A percentile compares a stretch with the other conserved stretches of the same genome.
Conservation (phyloP, 768 basidiomycete species). For the Termitomyces heimii region DNA sequence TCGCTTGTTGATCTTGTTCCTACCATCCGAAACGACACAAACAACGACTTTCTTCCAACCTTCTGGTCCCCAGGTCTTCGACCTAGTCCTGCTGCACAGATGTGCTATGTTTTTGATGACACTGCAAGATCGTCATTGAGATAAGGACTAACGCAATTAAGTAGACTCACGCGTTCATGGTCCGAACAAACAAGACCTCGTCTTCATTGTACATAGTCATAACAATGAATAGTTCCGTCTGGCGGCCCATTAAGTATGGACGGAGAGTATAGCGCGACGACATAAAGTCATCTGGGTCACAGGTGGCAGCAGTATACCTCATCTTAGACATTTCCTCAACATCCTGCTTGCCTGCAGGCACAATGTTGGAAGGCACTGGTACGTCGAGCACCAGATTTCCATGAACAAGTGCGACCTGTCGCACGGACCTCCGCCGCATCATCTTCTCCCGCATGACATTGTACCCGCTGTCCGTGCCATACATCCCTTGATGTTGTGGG, state of each 20-base stretch:
- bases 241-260: conserved; percentile 71
- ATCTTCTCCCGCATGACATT: conserved; percentile 70
- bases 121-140: conserved; percentile 26
- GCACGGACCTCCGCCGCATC: conserved; percentile 74
- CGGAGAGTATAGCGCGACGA: conserved; percentile 69
- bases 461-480: conserved; percentile 48
- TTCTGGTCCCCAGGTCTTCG: conserved; percentile 81
- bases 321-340: conserved; percentile 78
- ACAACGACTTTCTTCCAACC: conserved; percentile 92
- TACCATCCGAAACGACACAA: conserved; percentile 82
- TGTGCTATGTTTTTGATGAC: conserved; percentile 86
- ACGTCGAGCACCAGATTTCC: conserved; percentile 86
- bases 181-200: conserved; percentile 68
- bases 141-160: neutral
- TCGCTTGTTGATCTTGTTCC: conserved; percentile 82
- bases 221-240: conserved; percentile 91
- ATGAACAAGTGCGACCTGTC: conserved; percentile 73
- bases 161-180: conserved; percentile 73
- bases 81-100: conserved; percentile 61
- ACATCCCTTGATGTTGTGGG: conserved; percentile 48
- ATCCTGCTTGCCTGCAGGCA: conserved; percentile 57
- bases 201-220: conserved; percentile 98
- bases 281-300: conserved; percentile 88
- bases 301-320: conserved; percentile 85
- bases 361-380: conserved; percentile 70